A percentile compares a stretch with the other conserved stretches of the same genome.
Evolutionary conservation across 805 yeast genomes (phyloP).

Genomic region (Pichia rugopelliculosa): DNA sequence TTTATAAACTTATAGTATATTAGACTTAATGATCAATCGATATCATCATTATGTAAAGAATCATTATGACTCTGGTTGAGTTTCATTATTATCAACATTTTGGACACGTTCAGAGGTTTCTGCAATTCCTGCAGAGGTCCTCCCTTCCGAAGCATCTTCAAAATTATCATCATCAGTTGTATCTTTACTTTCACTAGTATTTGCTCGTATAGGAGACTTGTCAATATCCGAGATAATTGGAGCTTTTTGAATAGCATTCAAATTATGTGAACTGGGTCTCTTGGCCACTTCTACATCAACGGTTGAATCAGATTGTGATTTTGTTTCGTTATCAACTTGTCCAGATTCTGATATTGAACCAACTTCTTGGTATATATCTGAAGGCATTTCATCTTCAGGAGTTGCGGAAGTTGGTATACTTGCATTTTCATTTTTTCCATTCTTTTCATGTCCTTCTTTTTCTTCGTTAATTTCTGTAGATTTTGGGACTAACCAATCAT

Average conservation of each 20-base stretch:
- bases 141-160: slow-evolving; percentile 21
- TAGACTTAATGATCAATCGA: neutral
- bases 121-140: neutral
- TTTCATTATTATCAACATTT: neutral
- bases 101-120: neutral
- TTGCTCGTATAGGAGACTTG: too few relatives aligned
- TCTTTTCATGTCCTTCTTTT: neutral
- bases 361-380: neutral
- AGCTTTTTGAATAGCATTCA: neutral
- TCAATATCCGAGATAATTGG: neutral
- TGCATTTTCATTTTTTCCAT: neutral
- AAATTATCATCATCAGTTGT: slow-evolving; percentile 15
- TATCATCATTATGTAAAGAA: too few relatives aligned
- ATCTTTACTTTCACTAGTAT: neutral
- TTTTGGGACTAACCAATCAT: slow-evolving; percentile 21
- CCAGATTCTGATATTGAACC: neutral
- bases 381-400: neutral
- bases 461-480: neutral
- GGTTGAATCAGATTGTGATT: neutral
- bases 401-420: too few relatives aligned
- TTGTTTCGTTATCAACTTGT: too few relatives aligned
- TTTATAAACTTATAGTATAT: too few relatives aligned
- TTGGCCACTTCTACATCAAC: neutral
- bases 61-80: neutral
- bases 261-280: neutral